These are phyloP conservation scores for Thozetella sp. DNA, from an alignment of 495 filamentous ascomycete genomes.

Conservation along the genomic window DNA sequence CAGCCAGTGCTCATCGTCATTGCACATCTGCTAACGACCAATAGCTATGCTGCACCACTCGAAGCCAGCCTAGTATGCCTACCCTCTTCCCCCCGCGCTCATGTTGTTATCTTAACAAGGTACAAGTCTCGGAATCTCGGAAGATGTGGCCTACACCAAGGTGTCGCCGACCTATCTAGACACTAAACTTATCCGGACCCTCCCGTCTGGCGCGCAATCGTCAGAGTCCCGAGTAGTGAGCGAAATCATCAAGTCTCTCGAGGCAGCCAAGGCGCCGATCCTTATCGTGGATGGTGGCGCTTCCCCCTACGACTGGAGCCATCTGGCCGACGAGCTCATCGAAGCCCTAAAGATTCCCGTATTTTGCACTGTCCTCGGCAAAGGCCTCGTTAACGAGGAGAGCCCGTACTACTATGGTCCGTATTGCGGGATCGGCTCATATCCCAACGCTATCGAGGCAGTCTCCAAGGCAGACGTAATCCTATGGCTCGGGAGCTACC, in stretches of 20 bases:
- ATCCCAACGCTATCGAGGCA: slow-evolving; percentile 14
- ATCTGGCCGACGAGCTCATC: slow-evolving; percentile 25
- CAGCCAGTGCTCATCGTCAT: too few relatives aligned
- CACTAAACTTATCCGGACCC: slow-evolving; percentile 15
- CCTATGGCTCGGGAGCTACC: slow-evolving; percentile 35
- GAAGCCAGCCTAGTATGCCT: slow-evolving; percentile 19
- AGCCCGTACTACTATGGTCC: slow-evolving; percentile 28
- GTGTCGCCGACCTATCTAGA: slow-evolving; percentile 19
- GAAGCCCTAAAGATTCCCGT: slow-evolving; percentile 27
- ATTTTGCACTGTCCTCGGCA: slow-evolving; percentile 34
- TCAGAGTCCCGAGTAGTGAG: slow-evolving; percentile 17
- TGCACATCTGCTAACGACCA: too few relatives aligned
- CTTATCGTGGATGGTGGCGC: slow-evolving; percentile 34
- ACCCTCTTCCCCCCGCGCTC: not conserved
- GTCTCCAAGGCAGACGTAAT: slow-evolving; percentile 34
- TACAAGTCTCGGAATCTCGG: slow-evolving; percentile 19
- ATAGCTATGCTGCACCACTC: slow-evolving; percentile 24
- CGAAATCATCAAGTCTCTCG: slow-evolving; percentile 22
- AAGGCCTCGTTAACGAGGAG: slow-evolving; percentile 31
- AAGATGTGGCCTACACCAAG: slow-evolving; percentile 29
- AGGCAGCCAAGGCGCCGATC: slow-evolving; percentile 23
- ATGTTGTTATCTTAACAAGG: too few relatives aligned
- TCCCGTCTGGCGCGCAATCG: slow-evolving; percentile 10
- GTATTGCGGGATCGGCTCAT: slow-evolving; percentile 27
- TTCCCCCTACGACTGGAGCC: slow-evolving; percentile 17